phyloP scores from a whole-genome alignment of 2,329 filamentous ascomycete species.

The Zopfia rhizophila region DNA sequence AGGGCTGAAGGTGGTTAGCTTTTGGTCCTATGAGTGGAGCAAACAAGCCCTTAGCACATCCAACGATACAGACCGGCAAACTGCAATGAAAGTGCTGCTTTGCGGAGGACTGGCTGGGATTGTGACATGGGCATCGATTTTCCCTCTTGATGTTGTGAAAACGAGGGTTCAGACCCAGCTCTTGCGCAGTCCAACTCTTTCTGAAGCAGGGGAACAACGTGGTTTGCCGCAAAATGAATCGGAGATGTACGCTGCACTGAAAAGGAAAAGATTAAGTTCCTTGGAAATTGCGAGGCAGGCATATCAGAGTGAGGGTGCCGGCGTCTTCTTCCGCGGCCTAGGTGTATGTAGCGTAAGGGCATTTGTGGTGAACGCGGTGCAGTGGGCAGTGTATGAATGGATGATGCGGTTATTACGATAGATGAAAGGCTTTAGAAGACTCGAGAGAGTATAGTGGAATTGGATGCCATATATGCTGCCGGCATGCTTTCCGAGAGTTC shows the following conservation, averaged over 20 bases:
- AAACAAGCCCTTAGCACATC: slow-evolving; percentile 66
- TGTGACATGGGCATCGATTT: slow-evolving; percentile 88
- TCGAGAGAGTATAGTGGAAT: not conserved
- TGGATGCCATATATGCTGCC: not conserved
- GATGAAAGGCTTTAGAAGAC: slow-evolving; percentile 11
- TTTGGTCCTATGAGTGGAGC: slow-evolving; percentile 87
- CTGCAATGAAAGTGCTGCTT: slow-evolving; percentile 73
- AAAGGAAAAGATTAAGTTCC: slow-evolving; percentile 60
- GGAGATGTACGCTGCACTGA: slow-evolving; percentile 13
- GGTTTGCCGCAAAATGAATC: slow-evolving; percentile 28
- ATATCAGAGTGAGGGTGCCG: slow-evolving; percentile 76
- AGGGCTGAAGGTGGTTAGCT: slow-evolving; percentile 57
- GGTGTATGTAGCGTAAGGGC: slow-evolving; percentile 85
- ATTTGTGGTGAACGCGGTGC: slow-evolving; percentile 92
- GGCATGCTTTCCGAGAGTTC: slow-evolving; percentile 23
- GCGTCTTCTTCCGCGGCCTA: slow-evolving; percentile 84
- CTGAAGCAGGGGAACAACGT: slow-evolving; percentile 26
- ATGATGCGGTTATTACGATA: slow-evolving; percentile 68
- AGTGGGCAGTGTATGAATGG: slow-evolving; percentile 93
- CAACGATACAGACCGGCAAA: slow-evolving; percentile 58
- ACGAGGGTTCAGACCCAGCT: slow-evolving; percentile 86
- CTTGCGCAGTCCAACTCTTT: slow-evolving; percentile 16
- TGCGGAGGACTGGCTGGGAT: slow-evolving; percentile 90
- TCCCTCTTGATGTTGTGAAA: slow-evolving; percentile 92
- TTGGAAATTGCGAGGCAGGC: slow-evolving; percentile 72